Base-by-base conservation (phyloP, 805 yeast genomes). In the Jamesozyma spencerorum region DNA sequence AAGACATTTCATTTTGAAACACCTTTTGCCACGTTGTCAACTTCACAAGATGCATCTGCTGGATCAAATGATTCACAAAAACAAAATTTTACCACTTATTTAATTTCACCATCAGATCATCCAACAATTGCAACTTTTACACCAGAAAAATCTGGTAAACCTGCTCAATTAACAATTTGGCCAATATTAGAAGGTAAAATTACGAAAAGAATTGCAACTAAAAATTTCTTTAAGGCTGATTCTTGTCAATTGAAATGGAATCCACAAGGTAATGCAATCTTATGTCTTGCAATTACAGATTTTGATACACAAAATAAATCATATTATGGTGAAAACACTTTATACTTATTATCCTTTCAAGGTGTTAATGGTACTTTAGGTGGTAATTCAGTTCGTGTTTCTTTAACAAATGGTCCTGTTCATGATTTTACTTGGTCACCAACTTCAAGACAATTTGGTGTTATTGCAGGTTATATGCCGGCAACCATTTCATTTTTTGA, bases 351-450 rank as follows among this genome's bases (percentile, higher is more conserved):
- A 50, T 58, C 64, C 4, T 60, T 60, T 53, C 63, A 59, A 44
- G 65, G 65, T 39, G 64, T 58, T 24, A 60, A 60, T 33, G 95
- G 95, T 45, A 84, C 92, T 50, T 87, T 94, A 28, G 95, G 96
- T 12, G 77, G 88, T 31, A 88, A 85, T 54, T 95, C 90, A 57
- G 83, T 87, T 41, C 74, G 95, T 56, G 88, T 92, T 54, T 74
- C 79, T 43, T 75, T 92, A 53, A 86, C 85, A 47, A 81, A 85
- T 53, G 97, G 97, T 26, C 97, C 99, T 34, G 87, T 92, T 51
- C 97, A 92, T 66, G 98, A 92, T 63, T 85, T 90, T 46, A 80
- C 92, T 18, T 92, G 99, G 99, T 83, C 95, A 19, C 96, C 97
- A 44, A 78, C 87, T 38, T 85, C 95, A 15, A 75, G 95, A 51